Conservation (phyloP, 192 early-diverging fungal genomes). For the Endogone sp. region DNA sequence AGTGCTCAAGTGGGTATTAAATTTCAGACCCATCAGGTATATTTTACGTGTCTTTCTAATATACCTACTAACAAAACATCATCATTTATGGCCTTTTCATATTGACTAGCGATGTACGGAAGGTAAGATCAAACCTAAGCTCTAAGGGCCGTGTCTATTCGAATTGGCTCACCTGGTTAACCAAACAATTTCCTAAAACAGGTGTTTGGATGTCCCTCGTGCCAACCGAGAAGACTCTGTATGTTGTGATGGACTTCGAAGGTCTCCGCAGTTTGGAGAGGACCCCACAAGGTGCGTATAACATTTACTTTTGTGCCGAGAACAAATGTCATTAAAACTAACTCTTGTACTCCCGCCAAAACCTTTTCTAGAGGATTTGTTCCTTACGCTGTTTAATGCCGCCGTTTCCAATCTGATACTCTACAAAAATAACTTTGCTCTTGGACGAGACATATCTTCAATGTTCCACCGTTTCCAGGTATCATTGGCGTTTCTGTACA, state of each 20-base stretch:
- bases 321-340: background rate
- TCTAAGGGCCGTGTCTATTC: no score
- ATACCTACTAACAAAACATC: no score
- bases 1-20: conserved; percentile 10
- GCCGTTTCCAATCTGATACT: conserved; percentile 12
- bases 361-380: background rate
- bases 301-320: background rate
- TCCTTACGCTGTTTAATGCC: background rate
- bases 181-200: background rate
- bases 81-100: background rate
- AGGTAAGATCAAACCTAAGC: background rate
- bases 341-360: conserved; percentile 1
- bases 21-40: background rate
- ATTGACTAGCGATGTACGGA: conserved; percentile 18
- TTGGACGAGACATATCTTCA: conserved; percentile 18
- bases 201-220: background rate
- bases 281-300: conserved; percentile 13
- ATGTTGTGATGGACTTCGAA: conserved; percentile 26
- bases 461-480: conserved; percentile 26
- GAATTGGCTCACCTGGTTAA: background rate
- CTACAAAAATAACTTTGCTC: conserved; percentile 19
- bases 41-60: no score
- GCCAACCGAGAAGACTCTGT: conserved; percentile 8
- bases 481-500: no score
- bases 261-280: conserved; percentile 18